A percentile compares a stretch with the other conserved stretches of the same genome.
Evolutionary conservation across 208 protist species (phyloP).

Genomic region (Phytomonas francai): DNA sequence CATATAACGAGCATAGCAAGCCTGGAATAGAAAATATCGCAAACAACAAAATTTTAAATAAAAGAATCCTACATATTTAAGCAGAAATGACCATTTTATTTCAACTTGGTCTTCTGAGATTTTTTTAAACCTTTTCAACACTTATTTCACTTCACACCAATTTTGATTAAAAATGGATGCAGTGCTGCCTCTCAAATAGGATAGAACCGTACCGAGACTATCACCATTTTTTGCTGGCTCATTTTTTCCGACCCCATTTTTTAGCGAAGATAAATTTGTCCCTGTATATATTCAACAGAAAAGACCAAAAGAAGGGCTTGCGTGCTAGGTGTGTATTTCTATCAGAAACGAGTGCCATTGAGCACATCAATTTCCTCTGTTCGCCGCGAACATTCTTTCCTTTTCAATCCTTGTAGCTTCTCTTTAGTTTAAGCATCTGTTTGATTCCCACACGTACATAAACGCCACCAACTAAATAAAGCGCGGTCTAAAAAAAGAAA

Average conservation of each 20-base stretch:
- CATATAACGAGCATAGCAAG: not conserved
- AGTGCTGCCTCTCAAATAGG: not conserved
- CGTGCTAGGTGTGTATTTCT: not conserved
- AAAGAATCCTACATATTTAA: no score
- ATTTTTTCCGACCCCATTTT: not conserved
- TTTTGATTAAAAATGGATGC: not conserved
- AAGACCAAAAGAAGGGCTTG: not conserved
- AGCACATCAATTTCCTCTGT: not conserved
- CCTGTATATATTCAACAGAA: not conserved
- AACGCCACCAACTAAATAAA: conserved; percentile 4
- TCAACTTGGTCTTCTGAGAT: not conserved
- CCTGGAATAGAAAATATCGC: not conserved
- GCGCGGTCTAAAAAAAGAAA: conserved; percentile 1
- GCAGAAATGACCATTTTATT: not conserved
- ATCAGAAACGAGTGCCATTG: not conserved
- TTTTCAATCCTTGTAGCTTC: not conserved
- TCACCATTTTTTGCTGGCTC: not conserved
- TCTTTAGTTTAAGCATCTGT: not conserved
- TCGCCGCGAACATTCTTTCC: not conserved
- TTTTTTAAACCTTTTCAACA: not conserved
- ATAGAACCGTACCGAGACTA: not conserved
- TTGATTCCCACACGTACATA: not conserved
- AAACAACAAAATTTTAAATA: not conserved
- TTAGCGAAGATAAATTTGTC: not conserved
- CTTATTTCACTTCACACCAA: not conserved